Evolutionary conservation across 805 yeast species (phyloP).

Genomic region (Yarrowia sp.): DNA sequence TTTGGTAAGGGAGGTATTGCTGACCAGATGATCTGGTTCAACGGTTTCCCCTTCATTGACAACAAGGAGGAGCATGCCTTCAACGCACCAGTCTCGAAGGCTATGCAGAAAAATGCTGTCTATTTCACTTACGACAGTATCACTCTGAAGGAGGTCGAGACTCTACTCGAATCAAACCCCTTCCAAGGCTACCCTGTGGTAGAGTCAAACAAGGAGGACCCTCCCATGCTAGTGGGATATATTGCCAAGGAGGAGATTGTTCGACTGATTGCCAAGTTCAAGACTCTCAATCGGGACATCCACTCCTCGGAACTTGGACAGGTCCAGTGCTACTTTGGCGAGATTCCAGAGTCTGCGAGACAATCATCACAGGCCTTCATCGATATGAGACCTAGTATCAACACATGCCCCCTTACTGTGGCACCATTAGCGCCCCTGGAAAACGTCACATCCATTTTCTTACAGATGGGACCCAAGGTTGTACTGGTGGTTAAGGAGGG

Average conservation of each 20-base stretch:
- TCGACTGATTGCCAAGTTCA: constrained; percentile 40
- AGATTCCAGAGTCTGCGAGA: constrained; percentile 28
- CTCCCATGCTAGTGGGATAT: constrained; percentile 48
- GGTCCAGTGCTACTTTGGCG: constrained; percentile 35
- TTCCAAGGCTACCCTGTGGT: constrained; percentile 53
- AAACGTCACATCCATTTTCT: constrained; percentile 69
- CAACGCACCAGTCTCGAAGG: constrained; percentile 59
- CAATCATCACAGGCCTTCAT: constrained; percentile 13
- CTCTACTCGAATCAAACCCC: constrained; percentile 42
- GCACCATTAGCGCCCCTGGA: constrained; percentile 63
- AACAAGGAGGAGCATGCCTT: constrained; percentile 71
- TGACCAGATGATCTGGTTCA: constrained; percentile 88
- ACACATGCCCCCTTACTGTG: constrained; percentile 66
- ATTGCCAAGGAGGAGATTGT: constrained; percentile 47
- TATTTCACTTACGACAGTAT: constrained; percentile 42
- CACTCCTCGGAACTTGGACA: constrained; percentile 13
- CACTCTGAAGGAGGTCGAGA: constrained; percentile 43
- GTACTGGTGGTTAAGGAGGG: constrained; percentile 71
- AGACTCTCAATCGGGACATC: constrained; percentile 25
- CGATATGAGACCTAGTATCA: constrained; percentile 42
- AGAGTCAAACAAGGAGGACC: constrained; percentile 41
- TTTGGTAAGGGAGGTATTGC: constrained; percentile 92
- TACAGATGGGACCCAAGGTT: constrained; percentile 78
- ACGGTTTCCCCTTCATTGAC: constrained; percentile 84
- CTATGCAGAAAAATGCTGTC: constrained; percentile 52